Conservation (phyloP, 1,284 basidiomycete species). For the Tremellales sp. region DNA sequence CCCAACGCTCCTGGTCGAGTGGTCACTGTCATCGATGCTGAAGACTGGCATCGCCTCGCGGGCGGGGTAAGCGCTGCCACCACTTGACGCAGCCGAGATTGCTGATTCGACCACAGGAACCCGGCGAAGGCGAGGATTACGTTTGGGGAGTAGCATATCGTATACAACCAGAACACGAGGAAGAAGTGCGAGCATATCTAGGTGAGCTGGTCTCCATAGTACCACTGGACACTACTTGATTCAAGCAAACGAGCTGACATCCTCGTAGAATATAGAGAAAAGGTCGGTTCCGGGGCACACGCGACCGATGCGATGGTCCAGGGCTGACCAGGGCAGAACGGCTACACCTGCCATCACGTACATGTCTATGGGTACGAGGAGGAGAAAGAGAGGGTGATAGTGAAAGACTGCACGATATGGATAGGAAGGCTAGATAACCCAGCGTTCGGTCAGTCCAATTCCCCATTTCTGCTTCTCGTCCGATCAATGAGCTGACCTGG, state of each 20-base stretch:
- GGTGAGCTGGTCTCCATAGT: constrained; percentile 19
- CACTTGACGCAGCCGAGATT: background rate
- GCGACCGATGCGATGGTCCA: background rate
- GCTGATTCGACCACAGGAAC: constrained; percentile 1
- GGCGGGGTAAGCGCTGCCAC: constrained; percentile 18
- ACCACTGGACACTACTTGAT: background rate
- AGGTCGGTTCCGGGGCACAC: too few species aligned
- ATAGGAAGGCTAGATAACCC: constrained; percentile 26
- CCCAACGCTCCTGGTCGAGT: constrained; percentile 41
- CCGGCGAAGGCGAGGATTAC: constrained; percentile 25
- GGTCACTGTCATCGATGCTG: constrained; percentile 41
- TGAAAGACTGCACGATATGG: background rate
- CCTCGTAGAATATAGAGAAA: constrained; percentile 31
- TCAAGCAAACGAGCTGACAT: constrained; percentile 5
- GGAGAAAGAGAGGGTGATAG: background rate
- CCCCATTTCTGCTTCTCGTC: background rate
- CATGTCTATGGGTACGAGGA: constrained; percentile 20
- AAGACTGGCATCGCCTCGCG: constrained; percentile 36
- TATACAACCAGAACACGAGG: constrained; percentile 35
- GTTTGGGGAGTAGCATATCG: constrained; percentile 44
- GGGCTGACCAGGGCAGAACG: constrained; percentile 22
- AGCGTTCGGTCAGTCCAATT: constrained; percentile 33
- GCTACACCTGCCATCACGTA: constrained; percentile 37
- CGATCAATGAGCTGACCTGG: background rate
- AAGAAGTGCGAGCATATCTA: constrained; percentile 36